Percentiles rank a stretch among this genome's conserved stretches.
These are phyloP conservation scores for Geotrichum histeridarum DNA, from an alignment of 1,139 yeast species.

Conservation along the genomic window DNA sequence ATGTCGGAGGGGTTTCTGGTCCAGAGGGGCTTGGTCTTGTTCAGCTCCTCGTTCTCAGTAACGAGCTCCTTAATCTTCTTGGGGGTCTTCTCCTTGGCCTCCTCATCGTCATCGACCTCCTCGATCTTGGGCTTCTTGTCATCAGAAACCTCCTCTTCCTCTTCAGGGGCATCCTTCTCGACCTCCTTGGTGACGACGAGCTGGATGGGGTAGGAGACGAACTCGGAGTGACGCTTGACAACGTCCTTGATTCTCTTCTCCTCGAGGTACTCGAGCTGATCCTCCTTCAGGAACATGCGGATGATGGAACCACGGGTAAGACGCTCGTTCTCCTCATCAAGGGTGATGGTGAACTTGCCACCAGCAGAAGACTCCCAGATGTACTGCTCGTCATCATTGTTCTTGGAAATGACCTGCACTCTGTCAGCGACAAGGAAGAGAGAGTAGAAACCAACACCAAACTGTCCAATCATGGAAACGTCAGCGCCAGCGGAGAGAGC, in stretches of 20 bases:
- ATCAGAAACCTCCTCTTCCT: slow-evolving; percentile 53
- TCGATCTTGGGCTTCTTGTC: slow-evolving; percentile 66
- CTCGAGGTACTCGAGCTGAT: slow-evolving; percentile 97
- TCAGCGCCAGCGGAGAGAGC: slow-evolving; percentile 99
- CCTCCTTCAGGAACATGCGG: slow-evolving; percentile 97
- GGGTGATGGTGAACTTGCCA: slow-evolving; percentile 95
- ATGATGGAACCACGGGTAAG: slow-evolving; percentile 93
- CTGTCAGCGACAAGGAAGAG: slow-evolving; percentile 98
- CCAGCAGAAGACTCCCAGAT: slow-evolving; percentile 99
- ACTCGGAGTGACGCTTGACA: slow-evolving; percentile 98
- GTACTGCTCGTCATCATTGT: slow-evolving; percentile 99
- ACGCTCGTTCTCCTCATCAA: slow-evolving; percentile 77
- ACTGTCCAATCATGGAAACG: slow-evolving; percentile 99
- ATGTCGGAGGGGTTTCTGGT: slow-evolving; percentile 98
- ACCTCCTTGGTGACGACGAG: slow-evolving; percentile 97
- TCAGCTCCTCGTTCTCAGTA: slow-evolving; percentile 91
- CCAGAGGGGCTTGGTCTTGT: slow-evolving; percentile 99
- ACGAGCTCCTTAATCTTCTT: slow-evolving; percentile 84
- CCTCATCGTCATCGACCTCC: slow-evolving; percentile 63
- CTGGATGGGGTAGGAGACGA: slow-evolving; percentile 98
- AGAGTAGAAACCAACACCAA: slow-evolving; percentile 99
- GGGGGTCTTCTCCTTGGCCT: slow-evolving; percentile 58
- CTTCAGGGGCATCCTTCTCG: slow-evolving; percentile 79
- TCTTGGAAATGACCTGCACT: slow-evolving; percentile 96
- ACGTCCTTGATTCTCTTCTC: slow-evolving; percentile 99